Evolutionary conservation across 2,329 filamentous ascomycete genomes (phyloP).

Genomic region (Orbilia brochopaga): DNA sequence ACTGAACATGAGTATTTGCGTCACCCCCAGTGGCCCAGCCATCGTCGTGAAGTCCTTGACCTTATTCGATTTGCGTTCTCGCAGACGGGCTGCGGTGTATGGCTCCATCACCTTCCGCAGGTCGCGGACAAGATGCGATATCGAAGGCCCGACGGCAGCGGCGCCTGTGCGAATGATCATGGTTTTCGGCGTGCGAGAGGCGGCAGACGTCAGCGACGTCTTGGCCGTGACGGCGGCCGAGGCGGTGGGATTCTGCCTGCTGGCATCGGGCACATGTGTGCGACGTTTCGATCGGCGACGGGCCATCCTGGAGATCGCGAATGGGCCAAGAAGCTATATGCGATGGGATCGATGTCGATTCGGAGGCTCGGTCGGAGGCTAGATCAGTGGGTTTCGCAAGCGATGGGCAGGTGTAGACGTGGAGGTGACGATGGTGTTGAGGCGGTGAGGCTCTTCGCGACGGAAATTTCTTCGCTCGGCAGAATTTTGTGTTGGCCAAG

Average conservation of each 20-base stretch:
- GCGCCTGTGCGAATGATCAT: constrained; percentile 99
- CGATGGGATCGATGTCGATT: constrained; percentile 14
- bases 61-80: constrained; percentile 86
- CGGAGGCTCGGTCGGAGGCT: background rate
- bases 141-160: constrained; percentile 86
- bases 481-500: background rate
- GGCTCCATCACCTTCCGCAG: constrained; percentile 95
- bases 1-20: constrained; percentile 91
- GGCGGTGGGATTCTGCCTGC: constrained; percentile 63
- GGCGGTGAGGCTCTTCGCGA: background rate
- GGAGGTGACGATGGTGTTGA: background rate
- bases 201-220: constrained; percentile 67
- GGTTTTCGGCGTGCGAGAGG: constrained; percentile 78
- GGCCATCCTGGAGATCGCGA: constrained; percentile 67
- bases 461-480: constrained; percentile 1
- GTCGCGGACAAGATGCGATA: constrained; percentile 90
- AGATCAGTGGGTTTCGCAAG: too few species aligned
- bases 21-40: constrained; percentile 91
- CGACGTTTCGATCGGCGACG: constrained; percentile 83
- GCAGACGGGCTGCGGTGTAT: constrained; percentile 84
- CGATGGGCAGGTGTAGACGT: background rate
- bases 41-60: constrained; percentile 92
- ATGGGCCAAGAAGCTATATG: background rate
- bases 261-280: constrained; percentile 73
- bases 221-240: constrained; percentile 60